Base-by-base conservation (phyloP, 1,284 basidiomycete genomes). In the Sanghuangporus baumii region DNA sequence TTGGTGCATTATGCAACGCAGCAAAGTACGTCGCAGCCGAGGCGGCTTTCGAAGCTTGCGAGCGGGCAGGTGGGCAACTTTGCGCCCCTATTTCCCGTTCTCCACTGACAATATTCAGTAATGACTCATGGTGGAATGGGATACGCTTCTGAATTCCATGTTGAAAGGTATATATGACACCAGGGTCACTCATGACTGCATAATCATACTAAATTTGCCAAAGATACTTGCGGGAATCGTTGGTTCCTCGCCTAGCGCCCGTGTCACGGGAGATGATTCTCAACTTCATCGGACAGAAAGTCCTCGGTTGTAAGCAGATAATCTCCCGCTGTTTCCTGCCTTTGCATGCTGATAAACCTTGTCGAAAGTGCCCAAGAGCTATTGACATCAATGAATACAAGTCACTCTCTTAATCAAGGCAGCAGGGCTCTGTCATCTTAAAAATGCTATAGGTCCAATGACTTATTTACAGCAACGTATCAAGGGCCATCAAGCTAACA, bases 1-100 rank as follows among this genome's bases (percentile, higher is more conserved):
- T 69, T 11, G 72, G 71, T 1, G 72, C 71, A 3, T 69, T 71
- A 38, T 70, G 71, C 20, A 73, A 73, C 46, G 70, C 72, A 16
- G 72, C 72, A 1, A 73, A 73, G 65, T 72, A 71, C 60, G 64
- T 73, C 46, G 71, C 72, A 4, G 69, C 70, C 0, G 71, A 73
- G 57, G 71, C 71, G 26, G 72, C 70, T 9, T 73, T 66, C 60
- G 67, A 66, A 38, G 71, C 71, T 34, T 68, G 67, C 40, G 67
- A 68, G 50, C 37, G 64, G 23, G 67, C 67, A 38, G 66, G 65
- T 50, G 65, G 54, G 8, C 38, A 46, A 34, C 18, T 20, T 16
- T 54, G 41, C 20, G 34, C 16, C 11, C 11, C 2, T 18, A 43
- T 34, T 50, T 31, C 6, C 12, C 18, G 26, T 50, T 55, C 5